Evolutionary conservation across 2,329 filamentous ascomycete genomes (phyloP).

Genomic region (Fusarium guadeloupense): DNA sequence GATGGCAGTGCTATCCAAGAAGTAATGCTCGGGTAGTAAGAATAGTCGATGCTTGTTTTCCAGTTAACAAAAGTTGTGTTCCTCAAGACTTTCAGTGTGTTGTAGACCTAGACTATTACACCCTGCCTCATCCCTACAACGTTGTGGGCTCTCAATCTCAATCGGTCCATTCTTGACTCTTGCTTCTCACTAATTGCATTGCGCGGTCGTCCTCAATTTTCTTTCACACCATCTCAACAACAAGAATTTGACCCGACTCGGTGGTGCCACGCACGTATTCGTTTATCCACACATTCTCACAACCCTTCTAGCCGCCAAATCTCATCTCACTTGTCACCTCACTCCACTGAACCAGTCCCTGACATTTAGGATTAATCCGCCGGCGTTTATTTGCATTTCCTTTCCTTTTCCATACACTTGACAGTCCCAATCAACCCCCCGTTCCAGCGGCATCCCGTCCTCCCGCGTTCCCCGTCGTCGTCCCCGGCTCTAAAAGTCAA

Average conservation of each 20-base stretch:
- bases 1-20: slow-evolving; percentile 27
- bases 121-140: not conserved
- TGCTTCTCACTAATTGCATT: slow-evolving; percentile 2
- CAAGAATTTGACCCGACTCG: slow-evolving; percentile 29
- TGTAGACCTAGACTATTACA: not conserved
- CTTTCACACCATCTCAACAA: slow-evolving; percentile 31
- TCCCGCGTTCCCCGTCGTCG: slow-evolving; percentile 24
- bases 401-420: not conserved
- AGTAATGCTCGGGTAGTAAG: not conserved
- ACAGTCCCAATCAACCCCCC: slow-evolving; percentile 2
- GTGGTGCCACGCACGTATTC: slow-evolving; percentile 31
- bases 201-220: not conserved
- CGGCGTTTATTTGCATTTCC: not conserved
- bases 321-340: slow-evolving; percentile 20
- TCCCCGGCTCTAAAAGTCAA: slow-evolving; percentile 34
- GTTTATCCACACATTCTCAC: slow-evolving; percentile 28
- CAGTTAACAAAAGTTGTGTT: too few species aligned
- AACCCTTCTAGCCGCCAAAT: slow-evolving; percentile 18
- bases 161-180: slow-evolving; percentile 18
- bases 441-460: slow-evolving; percentile 8
- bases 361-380: slow-evolving; percentile 18
- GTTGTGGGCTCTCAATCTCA: not conserved
- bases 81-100: too few species aligned
- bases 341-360: slow-evolving; percentile 22
- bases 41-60: slow-evolving; percentile 12